Evolutionary conservation across 2,329 filamentous ascomycete genomes (phyloP), one percentile per base, ranked within the genome.

Genomic region (Balansia obtecta): DNA sequence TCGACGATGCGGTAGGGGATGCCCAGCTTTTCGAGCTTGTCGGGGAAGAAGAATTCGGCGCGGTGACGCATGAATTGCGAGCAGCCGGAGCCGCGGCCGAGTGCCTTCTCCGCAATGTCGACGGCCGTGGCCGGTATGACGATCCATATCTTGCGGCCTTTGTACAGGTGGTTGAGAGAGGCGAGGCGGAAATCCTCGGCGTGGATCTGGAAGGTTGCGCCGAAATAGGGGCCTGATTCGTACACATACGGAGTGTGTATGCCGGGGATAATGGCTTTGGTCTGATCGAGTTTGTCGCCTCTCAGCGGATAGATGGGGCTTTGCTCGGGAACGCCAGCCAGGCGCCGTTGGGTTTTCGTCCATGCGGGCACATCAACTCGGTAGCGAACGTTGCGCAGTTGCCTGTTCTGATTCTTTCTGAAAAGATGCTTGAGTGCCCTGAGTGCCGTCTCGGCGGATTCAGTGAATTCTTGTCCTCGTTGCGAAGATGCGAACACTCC

Each of bases 61-160:
- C 66, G 61, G 55, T 69, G 66, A 18, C 66, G 64, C 66, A 69
- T 69, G 48, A 69, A 69, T 49, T 69, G 66, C 6, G 66, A 68
- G 49, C 66, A 69, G 50, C 59, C 59, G 20, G 50, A 52, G 32
- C 59, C 61, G 32, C 66, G 60, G 10, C 61, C 63, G 16, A 69
- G 58, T 3, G 61, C 62, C 42, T 60, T 54, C 50, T 69, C 66
- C 8, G 65, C 65, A 30, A 62, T 33, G 40, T 65, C 60, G 32
- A 69, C 63, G 15, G 63, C 63, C 1, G 64, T 66, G 16, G 65
- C 62, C 4, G 66, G 66, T 0, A 68, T 58, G 22, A 68, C 64
- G 12, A 69, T 61, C 66, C 66, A 69, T 15, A 69, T 69, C 54
- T 69, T 69, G 52, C 66, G 64, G 3, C 66, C 66, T 46, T 62